A percentile compares a stretch with the other conserved stretches of the same genome.
Evolutionary conservation across 2,329 filamentous ascomycete genomes (phyloP).

Genomic region (Pseudocercospora crystallina): DNA sequence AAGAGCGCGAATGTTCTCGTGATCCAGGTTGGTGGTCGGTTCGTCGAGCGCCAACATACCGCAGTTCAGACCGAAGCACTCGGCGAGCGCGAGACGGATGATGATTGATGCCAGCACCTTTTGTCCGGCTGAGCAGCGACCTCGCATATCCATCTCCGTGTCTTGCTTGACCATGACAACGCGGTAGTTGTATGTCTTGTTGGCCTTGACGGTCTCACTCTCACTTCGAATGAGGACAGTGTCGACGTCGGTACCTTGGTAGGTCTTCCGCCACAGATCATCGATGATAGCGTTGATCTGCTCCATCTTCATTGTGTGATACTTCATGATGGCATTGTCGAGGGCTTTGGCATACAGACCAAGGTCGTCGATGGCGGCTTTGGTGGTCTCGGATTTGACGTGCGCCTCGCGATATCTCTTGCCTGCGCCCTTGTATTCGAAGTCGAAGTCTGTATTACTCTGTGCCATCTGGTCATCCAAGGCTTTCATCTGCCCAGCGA

Average conservation of each 20-base stretch:
- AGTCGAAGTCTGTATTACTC: slow-evolving; percentile 75
- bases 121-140: slow-evolving; percentile 92
- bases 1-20: slow-evolving; percentile 88
- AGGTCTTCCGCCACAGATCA: slow-evolving; percentile 96
- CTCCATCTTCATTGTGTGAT: slow-evolving; percentile 94
- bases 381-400: slow-evolving; percentile 87
- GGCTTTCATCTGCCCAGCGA: slow-evolving; percentile 76
- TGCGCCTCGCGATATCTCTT: slow-evolving; percentile 80
- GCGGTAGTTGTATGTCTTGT: slow-evolving; percentile 92
- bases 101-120: slow-evolving; percentile 97
- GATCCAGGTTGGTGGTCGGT: slow-evolving; percentile 93
- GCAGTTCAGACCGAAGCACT: slow-evolving; percentile 95
- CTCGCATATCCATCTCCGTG: slow-evolving; percentile 99
- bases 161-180: slow-evolving; percentile 97
- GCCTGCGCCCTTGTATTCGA: slow-evolving; percentile 81
- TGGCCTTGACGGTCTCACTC: slow-evolving; percentile 58
- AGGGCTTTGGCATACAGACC: slow-evolving; percentile 78
- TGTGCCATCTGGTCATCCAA: slow-evolving; percentile 78
- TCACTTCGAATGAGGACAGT: slow-evolving; percentile 94
- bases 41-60: slow-evolving; percentile 96
- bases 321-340: slow-evolving; percentile 96
- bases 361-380: slow-evolving; percentile 88
- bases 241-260: slow-evolving; percentile 96
- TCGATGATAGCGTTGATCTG: slow-evolving; percentile 94
- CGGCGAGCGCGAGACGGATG: slow-evolving; percentile 90